phyloP scores from a whole-genome alignment of 2,329 filamentous ascomycete species.

The Penicillium expansum region DNA sequence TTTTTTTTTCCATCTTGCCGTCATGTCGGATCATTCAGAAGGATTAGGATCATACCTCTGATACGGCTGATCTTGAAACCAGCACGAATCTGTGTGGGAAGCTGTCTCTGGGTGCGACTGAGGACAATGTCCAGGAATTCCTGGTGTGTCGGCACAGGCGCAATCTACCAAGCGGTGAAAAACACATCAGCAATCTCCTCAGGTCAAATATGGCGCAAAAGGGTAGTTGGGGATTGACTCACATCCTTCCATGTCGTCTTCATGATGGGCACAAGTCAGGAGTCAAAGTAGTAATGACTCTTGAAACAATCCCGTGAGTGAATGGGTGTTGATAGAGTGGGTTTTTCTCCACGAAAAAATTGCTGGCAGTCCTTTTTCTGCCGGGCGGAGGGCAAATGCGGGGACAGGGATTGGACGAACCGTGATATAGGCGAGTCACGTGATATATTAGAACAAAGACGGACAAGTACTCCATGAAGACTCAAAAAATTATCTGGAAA shows the following conservation, averaged over 20 bases:
- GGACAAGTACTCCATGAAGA: too few species aligned
- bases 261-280: conserved; percentile 44
- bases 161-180: conserved; percentile 56
- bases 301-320: conserved; percentile 20
- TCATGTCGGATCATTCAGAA: neutral
- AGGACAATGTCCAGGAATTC: conserved; percentile 98
- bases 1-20: conserved; percentile 12
- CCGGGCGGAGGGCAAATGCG: conserved; percentile 22
- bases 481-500: too few species aligned
- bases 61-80: conserved; percentile 97
- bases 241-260: conserved; percentile 61
- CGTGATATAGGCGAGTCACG: conserved; percentile 20
- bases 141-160: conserved; percentile 83
- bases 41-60: conserved; percentile 48
- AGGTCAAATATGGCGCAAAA: neutral
- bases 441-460: too few species aligned
- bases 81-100: conserved; percentile 92
- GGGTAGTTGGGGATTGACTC: conserved; percentile 16
- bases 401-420: conserved; percentile 21
- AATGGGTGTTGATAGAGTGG: conserved; percentile 24
- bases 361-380: conserved; percentile 26
- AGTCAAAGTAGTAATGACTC: conserved; percentile 28
- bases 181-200: conserved; percentile 33
- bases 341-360: conserved; percentile 29
- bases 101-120: conserved; percentile 83